These are phyloP conservation scores for Colletotrichum falcatum DNA, from an alignment of 2,329 filamentous ascomycete species.

Conservation along the genomic window DNA sequence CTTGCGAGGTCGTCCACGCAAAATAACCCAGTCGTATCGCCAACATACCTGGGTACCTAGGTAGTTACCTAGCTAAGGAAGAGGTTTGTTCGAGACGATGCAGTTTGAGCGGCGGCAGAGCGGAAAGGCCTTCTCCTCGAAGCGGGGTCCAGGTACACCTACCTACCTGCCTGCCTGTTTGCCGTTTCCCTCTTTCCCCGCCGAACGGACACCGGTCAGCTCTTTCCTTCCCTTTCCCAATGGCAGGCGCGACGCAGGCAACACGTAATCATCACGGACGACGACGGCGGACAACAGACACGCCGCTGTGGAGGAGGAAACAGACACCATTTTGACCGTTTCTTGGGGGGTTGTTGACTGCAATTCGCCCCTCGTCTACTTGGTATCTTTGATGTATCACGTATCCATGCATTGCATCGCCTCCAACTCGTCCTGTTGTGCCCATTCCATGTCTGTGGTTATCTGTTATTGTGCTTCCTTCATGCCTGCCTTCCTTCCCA, in stretches of 20 bases:
- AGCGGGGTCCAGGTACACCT: too few species aligned
- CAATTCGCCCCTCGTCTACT: background rate
- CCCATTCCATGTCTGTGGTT: too few species aligned
- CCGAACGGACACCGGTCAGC: too few species aligned
- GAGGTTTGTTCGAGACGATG: too few species aligned
- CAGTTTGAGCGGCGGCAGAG: background rate
- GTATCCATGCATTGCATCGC: background rate
- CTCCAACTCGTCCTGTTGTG: background rate
- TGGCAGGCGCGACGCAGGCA: background rate
- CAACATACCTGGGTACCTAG: too few species aligned
- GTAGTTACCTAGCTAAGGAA: too few species aligned
- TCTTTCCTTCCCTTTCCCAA: background rate
- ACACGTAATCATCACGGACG: background rate
- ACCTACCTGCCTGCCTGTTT: background rate
- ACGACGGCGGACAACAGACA: background rate
- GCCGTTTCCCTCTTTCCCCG: background rate
- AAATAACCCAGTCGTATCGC: too few species aligned
- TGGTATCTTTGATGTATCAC: conserved; percentile 10
- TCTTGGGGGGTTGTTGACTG: background rate
- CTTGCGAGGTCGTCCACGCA: too few species aligned
- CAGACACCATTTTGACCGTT: background rate
- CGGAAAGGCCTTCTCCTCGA: background rate
- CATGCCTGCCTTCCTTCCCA: background rate
- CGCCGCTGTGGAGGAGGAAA: too few species aligned
- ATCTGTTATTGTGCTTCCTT: too few species aligned